A percentile compares a stretch with the other conserved stretches of the same genome.
Conservation (phyloP, 225 moss, liverwort and hornwort genomes). For the Bryoerythrophyllum caledonicum region DNA sequence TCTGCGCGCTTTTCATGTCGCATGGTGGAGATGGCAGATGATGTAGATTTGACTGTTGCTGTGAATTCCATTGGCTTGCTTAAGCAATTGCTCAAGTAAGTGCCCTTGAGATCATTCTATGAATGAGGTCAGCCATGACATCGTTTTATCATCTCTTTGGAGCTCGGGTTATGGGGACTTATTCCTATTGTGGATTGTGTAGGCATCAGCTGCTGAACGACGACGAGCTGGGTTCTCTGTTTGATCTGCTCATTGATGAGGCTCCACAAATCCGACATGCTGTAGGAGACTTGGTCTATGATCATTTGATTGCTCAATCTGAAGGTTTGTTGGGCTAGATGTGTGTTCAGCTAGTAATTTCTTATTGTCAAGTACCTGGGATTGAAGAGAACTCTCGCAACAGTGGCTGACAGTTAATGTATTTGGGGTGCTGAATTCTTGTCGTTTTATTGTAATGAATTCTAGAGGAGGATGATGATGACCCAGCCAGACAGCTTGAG, state of each 20-base stretch:
- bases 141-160: not conserved
- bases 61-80: conserved; percentile 93
- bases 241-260: conserved; percentile 92
- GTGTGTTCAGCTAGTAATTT: conserved; percentile 15
- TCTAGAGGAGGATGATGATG: conserved; percentile 67
- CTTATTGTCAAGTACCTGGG: conserved; percentile 4
- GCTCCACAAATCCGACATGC: conserved; percentile 95
- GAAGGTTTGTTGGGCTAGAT: conserved; percentile 63
- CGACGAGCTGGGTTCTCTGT: conserved; percentile 83
- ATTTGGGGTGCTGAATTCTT: conserved; percentile 22
- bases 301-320: conserved; percentile 87
- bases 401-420: conserved; percentile 13
- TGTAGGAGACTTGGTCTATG: conserved; percentile 94
- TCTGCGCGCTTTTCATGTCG: conserved; percentile 92
- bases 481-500: conserved; percentile 73
- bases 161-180: conserved; percentile 8
- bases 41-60: conserved; percentile 90
- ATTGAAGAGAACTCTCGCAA: conserved; percentile 7
- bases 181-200: conserved; percentile 32
- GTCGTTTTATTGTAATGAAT: conserved; percentile 13
- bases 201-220: conserved; percentile 95
- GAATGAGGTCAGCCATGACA: not conserved
- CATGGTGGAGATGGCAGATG: conserved; percentile 99
- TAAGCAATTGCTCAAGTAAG: conserved; percentile 87
- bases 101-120: conserved; percentile 9